Base-by-base conservation (phyloP, 768 basidiomycete genomes). In the Lactifluus echinatus region DNA sequence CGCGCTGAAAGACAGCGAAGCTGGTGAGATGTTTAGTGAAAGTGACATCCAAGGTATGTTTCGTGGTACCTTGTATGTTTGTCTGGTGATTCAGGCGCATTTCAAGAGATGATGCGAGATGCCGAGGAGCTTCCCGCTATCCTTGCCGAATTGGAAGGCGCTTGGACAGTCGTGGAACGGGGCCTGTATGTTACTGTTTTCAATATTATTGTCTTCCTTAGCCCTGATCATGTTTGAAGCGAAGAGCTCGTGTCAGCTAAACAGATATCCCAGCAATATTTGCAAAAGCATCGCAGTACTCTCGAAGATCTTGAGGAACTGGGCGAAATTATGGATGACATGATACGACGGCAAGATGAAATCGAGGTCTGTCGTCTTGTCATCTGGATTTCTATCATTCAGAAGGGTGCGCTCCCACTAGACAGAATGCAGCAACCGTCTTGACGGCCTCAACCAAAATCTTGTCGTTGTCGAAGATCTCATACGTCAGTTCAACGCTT, bases 41-140 rank as follows among this genome's bases (percentile, higher is more conserved):
- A 85, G 83, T 26, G 89, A 90, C 64, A 69, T 89, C 54, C 77
- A 81, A 72, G 79, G 88, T 84, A 62, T 26, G 45, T 17, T 21
- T 14, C 17, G 24, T 33, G 39, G 44, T 42, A 7, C 26, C 28
- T 21, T 40, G 19, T 46, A 39, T 19, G 34, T 36, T 43, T 24
- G 17, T 10, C 45, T 59, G 17, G 23, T 46, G 46, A 31, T 26
- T 53, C 45, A 49, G 33, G 52, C 43, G 47, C 50, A 7, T 60
- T 40, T 37, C n/a, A 51, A 89, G 90, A 82, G 28, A 90, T 93
- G 84, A 81, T 84, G 62, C 76, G 87, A 39, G 89, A 93, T 66
- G 87, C 86, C 1, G 79, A 85, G 10, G 89, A 90, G 65, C 73
- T 93, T 6, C 85, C 85, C 3, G 73, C 76, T 4, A 89, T 93